Evolutionary conservation across 148 eudicot genomes (phyloP).

Genomic region (Cornus controversa): DNA sequence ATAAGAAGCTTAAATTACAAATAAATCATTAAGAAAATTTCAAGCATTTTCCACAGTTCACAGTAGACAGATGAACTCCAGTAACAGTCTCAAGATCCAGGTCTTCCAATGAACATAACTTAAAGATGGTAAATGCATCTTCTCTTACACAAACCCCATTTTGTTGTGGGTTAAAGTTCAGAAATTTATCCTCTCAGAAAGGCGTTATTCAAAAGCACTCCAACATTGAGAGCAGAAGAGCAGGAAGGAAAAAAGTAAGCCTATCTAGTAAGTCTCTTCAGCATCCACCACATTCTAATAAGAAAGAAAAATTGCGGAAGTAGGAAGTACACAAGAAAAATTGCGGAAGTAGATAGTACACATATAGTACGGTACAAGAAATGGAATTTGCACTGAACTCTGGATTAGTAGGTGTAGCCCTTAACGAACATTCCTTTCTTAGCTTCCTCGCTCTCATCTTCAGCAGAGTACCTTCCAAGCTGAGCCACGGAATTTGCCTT

Average conservation of each 20-base stretch:
- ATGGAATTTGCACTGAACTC: background rate
- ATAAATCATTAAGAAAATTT: too few relatives aligned
- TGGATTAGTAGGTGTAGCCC: conserved; percentile 79
- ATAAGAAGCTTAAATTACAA: too few relatives aligned
- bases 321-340: conserved; percentile 3
- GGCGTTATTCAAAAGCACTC: conserved; percentile 11
- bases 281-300: conserved; percentile 3
- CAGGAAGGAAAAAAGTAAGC: background rate
- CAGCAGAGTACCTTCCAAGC: conserved; percentile 80
- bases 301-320: conserved; percentile 4
- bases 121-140: background rate
- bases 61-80: too few relatives aligned
- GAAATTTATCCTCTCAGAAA: background rate
- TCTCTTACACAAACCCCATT: background rate
- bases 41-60: too few relatives aligned
- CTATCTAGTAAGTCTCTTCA: background rate
- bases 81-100: too few relatives aligned
- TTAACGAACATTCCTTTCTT: conserved; percentile 93
- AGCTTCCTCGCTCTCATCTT: conserved; percentile 81
- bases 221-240: background rate
- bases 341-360: background rate
- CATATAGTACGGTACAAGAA: background rate
- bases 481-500: conserved; percentile 95
- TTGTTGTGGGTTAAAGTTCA: background rate
- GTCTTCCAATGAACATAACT: background rate